phyloP scores from a whole-genome alignment of 495 filamentous ascomycete genomes.

The Hamigera avellanea region DNA sequence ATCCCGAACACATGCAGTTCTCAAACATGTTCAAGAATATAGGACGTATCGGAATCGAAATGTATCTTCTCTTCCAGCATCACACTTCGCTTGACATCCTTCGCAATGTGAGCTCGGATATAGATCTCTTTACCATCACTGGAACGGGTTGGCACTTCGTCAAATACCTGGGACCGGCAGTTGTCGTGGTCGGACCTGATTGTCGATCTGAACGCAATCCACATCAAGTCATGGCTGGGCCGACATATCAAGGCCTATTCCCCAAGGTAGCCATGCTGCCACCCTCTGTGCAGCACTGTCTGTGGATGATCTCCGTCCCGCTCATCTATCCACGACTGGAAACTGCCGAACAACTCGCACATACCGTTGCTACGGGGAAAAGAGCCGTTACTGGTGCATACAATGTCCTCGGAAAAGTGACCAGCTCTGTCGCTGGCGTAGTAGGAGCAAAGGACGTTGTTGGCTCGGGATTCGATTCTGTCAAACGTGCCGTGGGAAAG shows the following conservation, averaged over 20 bases:
- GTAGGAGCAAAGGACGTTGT: conserved; percentile 91
- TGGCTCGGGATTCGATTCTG: conserved; percentile 77
- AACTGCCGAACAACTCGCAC: conserved; percentile 76
- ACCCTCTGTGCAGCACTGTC: conserved; percentile 84
- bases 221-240: conserved; percentile 85
- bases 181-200: conserved; percentile 82
- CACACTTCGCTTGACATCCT: conserved; percentile 93
- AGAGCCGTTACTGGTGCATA: conserved; percentile 91
- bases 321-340: conserved; percentile 86
- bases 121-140: conserved; percentile 92
- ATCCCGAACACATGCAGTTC: conserved; percentile 96
- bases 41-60: conserved; percentile 91
- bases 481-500: conserved; percentile 95
- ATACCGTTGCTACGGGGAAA: conserved; percentile 89
- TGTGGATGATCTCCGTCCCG: conserved; percentile 89
- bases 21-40: conserved; percentile 98
- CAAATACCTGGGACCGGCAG: conserved; percentile 86
- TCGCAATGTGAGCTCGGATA: conserved; percentile 70
- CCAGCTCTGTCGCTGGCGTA: conserved; percentile 84
- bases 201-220: conserved; percentile 84
- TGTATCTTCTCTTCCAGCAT: conserved; percentile 98
- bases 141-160: conserved; percentile 97
- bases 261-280: conserved; percentile 91
- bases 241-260: conserved; percentile 94
- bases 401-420: conserved; percentile 88